Percentiles rank a stretch among this genome's conserved stretches.
These are phyloP conservation scores for Lotus japonicus DNA, from an alignment of 306 rosid genomes.

Conservation along the genomic window DNA sequence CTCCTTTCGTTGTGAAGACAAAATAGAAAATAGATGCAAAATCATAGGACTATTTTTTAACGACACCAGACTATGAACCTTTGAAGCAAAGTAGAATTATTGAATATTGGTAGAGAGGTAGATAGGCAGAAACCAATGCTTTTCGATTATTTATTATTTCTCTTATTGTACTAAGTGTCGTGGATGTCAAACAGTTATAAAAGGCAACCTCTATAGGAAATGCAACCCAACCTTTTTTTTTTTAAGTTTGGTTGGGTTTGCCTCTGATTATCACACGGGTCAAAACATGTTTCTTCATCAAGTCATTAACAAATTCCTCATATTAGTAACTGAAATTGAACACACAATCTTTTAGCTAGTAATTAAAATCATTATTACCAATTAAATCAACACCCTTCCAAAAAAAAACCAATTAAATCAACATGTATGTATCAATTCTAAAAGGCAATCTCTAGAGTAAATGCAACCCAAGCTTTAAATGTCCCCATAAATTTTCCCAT, in stretches of 20 bases:
- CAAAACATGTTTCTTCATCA: too few species aligned
- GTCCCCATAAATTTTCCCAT: neutral
- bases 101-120: conserved; percentile 16
- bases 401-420: too few species aligned
- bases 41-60: conserved; percentile 13
- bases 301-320: too few species aligned
- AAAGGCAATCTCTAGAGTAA: neutral
- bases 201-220: conserved; percentile 10
- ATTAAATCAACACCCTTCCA: too few species aligned
- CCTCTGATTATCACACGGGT: too few species aligned
- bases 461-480: conserved; percentile 23
- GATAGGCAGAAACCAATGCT: conserved; percentile 14
- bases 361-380: too few species aligned
- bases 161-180: neutral
- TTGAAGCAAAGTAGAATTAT: conserved; percentile 3
- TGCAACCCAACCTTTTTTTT: conserved; percentile 26
- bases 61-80: conserved; percentile 13
- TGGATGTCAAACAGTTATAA: conserved; percentile 7
- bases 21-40: conserved; percentile 26
- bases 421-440: too few species aligned
- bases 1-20: conserved; percentile 18
- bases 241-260: too few species aligned
- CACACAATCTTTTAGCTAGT: too few species aligned
- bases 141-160: neutral
- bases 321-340: too few species aligned